Conservation (phyloP, 2,329 filamentous ascomycete genomes). For the Phialophora expanda region DNA sequence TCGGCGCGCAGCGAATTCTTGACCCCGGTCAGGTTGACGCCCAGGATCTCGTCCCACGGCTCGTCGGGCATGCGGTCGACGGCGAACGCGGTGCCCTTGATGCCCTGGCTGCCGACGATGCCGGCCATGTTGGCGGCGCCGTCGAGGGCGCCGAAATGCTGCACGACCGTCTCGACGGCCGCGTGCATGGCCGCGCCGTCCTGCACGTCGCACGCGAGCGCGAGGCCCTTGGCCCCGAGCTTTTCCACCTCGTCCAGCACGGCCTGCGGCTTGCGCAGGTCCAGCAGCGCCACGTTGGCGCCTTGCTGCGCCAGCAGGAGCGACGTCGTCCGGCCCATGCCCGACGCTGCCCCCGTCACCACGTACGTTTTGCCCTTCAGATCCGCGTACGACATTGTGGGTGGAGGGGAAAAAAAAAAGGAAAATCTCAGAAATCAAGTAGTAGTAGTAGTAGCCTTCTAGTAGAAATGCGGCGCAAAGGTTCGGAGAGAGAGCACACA, state of each 20-base stretch:
- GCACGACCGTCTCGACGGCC: conserved; percentile 1
- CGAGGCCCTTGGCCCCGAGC: conserved; percentile 1
- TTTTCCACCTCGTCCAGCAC: conserved; percentile 12
- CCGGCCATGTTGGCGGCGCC: conserved; percentile 17
- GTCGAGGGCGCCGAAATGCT: neutral
- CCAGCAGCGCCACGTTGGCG: conserved; percentile 9
- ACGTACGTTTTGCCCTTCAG: conserved; percentile 13
- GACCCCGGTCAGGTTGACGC: conserved; percentile 22
- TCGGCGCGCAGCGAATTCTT: conserved; percentile 22
- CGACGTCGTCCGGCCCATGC: conserved; percentile 10
- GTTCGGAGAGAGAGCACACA: no score
- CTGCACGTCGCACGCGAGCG: conserved; percentile 10
- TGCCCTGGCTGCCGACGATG: conserved; percentile 5
- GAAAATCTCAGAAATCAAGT: no score
- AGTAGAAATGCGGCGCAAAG: no score
- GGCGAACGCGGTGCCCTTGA: conserved; percentile 7
- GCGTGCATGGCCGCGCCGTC: neutral
- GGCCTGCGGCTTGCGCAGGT: conserved; percentile 11
- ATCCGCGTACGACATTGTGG: neutral
- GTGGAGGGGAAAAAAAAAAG: no score
- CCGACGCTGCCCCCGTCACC: conserved; percentile 14
- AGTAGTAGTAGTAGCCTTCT: no score
- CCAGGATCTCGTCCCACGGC: conserved; percentile 19
- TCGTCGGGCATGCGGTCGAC: conserved; percentile 1
- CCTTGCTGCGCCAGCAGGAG: conserved; percentile 14